Evolutionary conservation across 306 rosid genomes (phyloP), one percentile per base, ranked within the genome.

Genomic region (Pterocarpus macrocarpus): DNA sequence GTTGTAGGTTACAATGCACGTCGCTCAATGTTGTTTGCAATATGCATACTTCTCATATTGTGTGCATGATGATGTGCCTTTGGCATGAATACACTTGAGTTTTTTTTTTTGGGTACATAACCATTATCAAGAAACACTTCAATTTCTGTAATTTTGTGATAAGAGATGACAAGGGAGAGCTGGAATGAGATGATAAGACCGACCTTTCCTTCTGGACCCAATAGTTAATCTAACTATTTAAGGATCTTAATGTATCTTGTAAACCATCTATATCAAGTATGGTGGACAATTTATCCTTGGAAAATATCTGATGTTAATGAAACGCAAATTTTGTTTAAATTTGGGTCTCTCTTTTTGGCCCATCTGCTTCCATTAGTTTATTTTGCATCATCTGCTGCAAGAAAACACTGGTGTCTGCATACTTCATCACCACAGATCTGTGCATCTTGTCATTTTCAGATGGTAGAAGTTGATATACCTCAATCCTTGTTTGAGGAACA

Each of bases 401-500:
- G 49, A 43, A 64, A 67, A 59, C 30, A 58, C 38, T 8, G 10
- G 9, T 74, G 14, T 75, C 6, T 85, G 78, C 35, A 8, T 58
- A 8, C 10, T 17, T 73, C 34, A 44, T 35, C 17, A 43, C 52
- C 49, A 15, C 49, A 13, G 17, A 68, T 47, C 63, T 36, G 35
- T 58, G 52, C 44, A 15, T 68, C 47, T 75, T 73, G 65, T 85
- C 73, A 74, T 71, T 82, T 83, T 74, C 92, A 95, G 99, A 86
- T 93, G 91, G 91, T 95, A 38, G 96, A 93, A 78, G 87, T 91
- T 73, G 94, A 95, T 63, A 90, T 95, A 73, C 98, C 99, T 58
- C 90, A 71, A 85, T 93, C 97, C 64, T 81, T 95, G 90, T 90
- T 91, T 79, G 98, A 95, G 84, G 99, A 95, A 75, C 97, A 93